Conservation (phyloP, 2,329 filamentous ascomycete species). For the Colletotrichum sp. region DNA sequence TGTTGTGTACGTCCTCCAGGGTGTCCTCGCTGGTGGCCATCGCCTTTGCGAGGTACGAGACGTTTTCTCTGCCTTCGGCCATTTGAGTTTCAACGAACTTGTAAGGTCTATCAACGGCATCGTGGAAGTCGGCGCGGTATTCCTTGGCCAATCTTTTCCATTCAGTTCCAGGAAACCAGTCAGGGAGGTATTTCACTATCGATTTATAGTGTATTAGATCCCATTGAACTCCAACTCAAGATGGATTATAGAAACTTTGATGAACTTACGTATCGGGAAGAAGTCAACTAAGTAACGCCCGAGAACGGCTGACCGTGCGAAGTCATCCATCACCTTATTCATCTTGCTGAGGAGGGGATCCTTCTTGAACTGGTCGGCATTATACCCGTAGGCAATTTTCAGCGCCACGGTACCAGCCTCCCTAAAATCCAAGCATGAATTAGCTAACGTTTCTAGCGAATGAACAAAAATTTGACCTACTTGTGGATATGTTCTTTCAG, state of each 20-base stretch:
- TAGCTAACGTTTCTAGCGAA: not conserved
- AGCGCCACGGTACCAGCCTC: not conserved
- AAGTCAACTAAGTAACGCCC: constrained; percentile 16
- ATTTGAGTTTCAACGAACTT: constrained; percentile 25
- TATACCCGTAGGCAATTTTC: constrained; percentile 21
- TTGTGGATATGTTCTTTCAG: constrained; percentile 44
- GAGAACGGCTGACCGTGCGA: constrained; percentile 7
- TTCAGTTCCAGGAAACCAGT: constrained; percentile 15
- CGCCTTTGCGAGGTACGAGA: not conserved
- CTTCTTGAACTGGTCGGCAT: constrained; percentile 2
- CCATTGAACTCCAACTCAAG: too few species aligned
- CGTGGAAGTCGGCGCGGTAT: not conserved
- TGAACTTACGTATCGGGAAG: not conserved
- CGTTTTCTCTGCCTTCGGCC: not conserved
- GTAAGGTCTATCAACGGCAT: constrained; percentile 10
- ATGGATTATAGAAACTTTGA: too few species aligned
- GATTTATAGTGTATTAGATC: not conserved
- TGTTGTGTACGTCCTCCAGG: not conserved
- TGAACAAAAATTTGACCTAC: constrained; percentile 11
- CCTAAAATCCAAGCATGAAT: constrained; percentile 24
- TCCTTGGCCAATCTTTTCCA: constrained; percentile 10
- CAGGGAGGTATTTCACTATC: constrained; percentile 26
- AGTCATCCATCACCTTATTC: constrained; percentile 3
- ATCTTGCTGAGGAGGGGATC: constrained; percentile 16
- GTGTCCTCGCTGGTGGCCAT: not conserved